A percentile compares a stretch with the other conserved stretches of the same genome.
Evolutionary conservation across 2,329 filamentous ascomycete species (phyloP).

Genomic region (Fusarium udum): DNA sequence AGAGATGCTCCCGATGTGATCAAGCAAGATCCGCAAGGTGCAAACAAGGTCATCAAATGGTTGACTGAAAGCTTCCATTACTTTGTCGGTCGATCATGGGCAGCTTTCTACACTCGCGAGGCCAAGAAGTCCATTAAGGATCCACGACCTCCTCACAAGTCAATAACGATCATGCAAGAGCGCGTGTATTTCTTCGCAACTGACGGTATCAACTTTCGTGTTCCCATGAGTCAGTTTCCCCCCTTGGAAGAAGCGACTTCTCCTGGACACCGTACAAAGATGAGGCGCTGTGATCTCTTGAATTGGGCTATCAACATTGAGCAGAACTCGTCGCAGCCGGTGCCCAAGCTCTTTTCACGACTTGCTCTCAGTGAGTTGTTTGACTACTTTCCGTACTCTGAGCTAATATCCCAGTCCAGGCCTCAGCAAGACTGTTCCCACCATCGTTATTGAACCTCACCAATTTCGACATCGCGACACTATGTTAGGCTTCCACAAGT

Average conservation of each 20-base stretch:
- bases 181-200: slow-evolving; percentile 65
- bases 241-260: slow-evolving; percentile 38
- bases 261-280: slow-evolving; percentile 42
- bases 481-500: slow-evolving; percentile 41
- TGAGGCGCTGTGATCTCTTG: slow-evolving; percentile 55
- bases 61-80: slow-evolving; percentile 47
- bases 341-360: slow-evolving; percentile 67
- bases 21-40: slow-evolving; percentile 45
- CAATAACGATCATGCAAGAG: slow-evolving; percentile 46
- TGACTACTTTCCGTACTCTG: background rate
- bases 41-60: slow-evolving; percentile 46
- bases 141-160: slow-evolving; percentile 32
- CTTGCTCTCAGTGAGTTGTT: slow-evolving; percentile 60
- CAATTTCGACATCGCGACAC: slow-evolving; percentile 53
- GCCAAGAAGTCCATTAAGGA: slow-evolving; percentile 52
- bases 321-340: slow-evolving; percentile 56
- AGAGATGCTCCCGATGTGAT: slow-evolving; percentile 42
- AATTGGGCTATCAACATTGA: slow-evolving; percentile 62
- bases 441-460: slow-evolving; percentile 54
- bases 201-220: slow-evolving; percentile 56
- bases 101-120: slow-evolving; percentile 56
- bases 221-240: slow-evolving; percentile 27
- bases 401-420: slow-evolving; percentile 49
- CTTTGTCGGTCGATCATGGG: slow-evolving; percentile 59
- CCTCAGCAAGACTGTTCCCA: slow-evolving; percentile 61